Evolutionary conservation across 73 alveolate genomes (phyloP).

Genomic region (Paramecium primaurelia): DNA sequence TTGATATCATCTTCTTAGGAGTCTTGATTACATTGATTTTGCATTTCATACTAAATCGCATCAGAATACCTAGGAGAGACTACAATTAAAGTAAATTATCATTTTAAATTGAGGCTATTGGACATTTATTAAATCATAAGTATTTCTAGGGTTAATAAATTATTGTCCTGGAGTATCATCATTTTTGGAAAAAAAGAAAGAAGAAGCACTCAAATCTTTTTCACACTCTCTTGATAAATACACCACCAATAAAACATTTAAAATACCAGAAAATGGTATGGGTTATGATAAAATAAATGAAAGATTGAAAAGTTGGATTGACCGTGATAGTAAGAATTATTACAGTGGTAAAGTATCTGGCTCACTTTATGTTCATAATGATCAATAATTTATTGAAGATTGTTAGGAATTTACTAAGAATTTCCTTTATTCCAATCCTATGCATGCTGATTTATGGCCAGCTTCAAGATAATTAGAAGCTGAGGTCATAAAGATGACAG

Average conservation of each 20-base stretch:
- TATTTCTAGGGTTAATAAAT: background rate
- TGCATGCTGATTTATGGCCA: conserved; percentile 88
- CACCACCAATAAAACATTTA: background rate
- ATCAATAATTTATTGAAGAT: conserved; percentile 10
- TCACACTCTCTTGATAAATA: background rate
- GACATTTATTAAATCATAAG: background rate
- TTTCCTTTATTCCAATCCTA: conserved; percentile 81
- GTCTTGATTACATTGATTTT: background rate
- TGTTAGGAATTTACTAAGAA: conserved; percentile 36
- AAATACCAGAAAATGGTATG: conserved; percentile 11
- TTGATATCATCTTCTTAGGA: background rate
- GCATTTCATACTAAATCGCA: background rate
- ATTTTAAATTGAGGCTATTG: background rate
- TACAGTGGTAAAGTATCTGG: conserved; percentile 53
- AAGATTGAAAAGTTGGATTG: conserved; percentile 45
- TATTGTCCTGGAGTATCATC: background rate
- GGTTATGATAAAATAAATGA: background rate
- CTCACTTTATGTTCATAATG: background rate
- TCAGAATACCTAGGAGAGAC: background rate
- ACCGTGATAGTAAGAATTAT: conserved; percentile 25
- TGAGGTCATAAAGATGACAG: conserved; percentile 88
- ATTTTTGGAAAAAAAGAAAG: background rate
- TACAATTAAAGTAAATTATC: conserved; percentile 15
- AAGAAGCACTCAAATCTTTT: background rate
- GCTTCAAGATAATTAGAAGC: conserved; percentile 81